phyloP scores from a whole-genome alignment of 2,329 filamentous ascomycete genomes.

The Clonostachys byssicola region DNA sequence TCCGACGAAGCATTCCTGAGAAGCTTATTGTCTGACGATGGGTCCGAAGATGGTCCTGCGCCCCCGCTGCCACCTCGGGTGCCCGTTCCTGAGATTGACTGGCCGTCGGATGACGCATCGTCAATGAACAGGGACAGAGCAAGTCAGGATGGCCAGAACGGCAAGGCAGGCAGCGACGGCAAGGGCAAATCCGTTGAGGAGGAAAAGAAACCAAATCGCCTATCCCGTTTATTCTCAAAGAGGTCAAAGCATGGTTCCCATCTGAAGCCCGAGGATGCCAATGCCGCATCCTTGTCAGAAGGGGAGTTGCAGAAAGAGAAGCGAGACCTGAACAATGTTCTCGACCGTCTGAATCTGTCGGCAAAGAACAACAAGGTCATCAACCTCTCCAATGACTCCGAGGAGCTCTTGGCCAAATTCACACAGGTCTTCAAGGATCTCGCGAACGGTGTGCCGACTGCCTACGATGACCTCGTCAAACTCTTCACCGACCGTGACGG shows the following conservation, averaged over 20 bases:
- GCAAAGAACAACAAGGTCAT: constrained; percentile 80
- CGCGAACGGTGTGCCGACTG: constrained; percentile 87
- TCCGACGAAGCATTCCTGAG: constrained; percentile 57
- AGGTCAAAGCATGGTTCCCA: constrained; percentile 33
- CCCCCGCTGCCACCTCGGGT: constrained; percentile 52
- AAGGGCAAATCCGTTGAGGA: not conserved
- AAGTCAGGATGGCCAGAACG: not conserved
- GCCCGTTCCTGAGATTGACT: constrained; percentile 44
- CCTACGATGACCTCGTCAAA: constrained; percentile 77
- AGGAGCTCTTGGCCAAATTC: constrained; percentile 78
- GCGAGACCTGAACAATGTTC: constrained; percentile 74
- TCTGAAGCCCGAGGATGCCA: constrained; percentile 26
- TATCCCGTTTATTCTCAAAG: constrained; percentile 28
- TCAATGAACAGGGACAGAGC: constrained; percentile 11
- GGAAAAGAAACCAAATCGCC: constrained; percentile 19
- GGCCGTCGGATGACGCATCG: constrained; percentile 30
- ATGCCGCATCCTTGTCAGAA: constrained; percentile 14
- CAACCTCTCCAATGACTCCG: constrained; percentile 77
- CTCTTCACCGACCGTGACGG: constrained; percentile 60
- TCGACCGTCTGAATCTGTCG: constrained; percentile 80
- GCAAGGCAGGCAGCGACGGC: not conserved
- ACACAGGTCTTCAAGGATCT: constrained; percentile 89
- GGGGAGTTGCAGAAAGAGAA: constrained; percentile 29
- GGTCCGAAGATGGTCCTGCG: constrained; percentile 30
- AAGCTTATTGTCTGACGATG: constrained; percentile 36